Evolutionary conservation across 192 early-diverging fungal species (phyloP), one percentile per base, ranked within the genome.

Genomic region (Globomyces pollinis-pini): DNA sequence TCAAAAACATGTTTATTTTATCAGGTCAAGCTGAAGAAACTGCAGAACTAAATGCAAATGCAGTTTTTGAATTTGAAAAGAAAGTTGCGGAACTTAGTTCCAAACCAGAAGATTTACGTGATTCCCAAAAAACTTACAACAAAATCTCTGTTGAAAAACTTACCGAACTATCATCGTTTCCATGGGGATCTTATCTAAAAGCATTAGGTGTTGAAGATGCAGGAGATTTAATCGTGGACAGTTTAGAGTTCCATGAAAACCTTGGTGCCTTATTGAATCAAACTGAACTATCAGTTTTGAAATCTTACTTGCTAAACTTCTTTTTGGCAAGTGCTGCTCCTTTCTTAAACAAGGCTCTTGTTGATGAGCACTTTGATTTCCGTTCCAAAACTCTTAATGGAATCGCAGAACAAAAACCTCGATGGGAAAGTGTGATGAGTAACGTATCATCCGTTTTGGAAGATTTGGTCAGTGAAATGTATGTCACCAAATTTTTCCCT

Each of bases 121-220:
- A 55, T 23, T 1, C 38, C 20, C 20, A 26, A 9, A 41, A 36
- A 12, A 41, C 35, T 23, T 55, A 55, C 53, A 55, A 55, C 53
- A 36, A 36, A 20, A 6, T 6, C 7, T 28, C 45, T 4, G 2
- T 49, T 18, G 45, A 55, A 34, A 20, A 11, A 24, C 15, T 26
- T 4, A 35, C 16, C 2, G 26, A 26, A 3, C 8, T 18, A 24
- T 20, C 34, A 9, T 2, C 20, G 24, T 7, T 28, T 11, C 8
- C 15, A 3, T 55, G 53, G 53, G 38, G 35, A 11, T 5, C 7
- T 6, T 55, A 55, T 33, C 23, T 55, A 20, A 35, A 8, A 6
- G 26, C 16, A 8, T 9, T 55, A 7, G 53, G 53, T 0, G 11
- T 55, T n/a, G 9, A 55, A 23, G 26, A 36, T 13, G 16, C 13